Evolutionary conservation across 2,329 filamentous ascomycete species (phyloP).

Genomic region (Sporothrix dimorphospora): DNA sequence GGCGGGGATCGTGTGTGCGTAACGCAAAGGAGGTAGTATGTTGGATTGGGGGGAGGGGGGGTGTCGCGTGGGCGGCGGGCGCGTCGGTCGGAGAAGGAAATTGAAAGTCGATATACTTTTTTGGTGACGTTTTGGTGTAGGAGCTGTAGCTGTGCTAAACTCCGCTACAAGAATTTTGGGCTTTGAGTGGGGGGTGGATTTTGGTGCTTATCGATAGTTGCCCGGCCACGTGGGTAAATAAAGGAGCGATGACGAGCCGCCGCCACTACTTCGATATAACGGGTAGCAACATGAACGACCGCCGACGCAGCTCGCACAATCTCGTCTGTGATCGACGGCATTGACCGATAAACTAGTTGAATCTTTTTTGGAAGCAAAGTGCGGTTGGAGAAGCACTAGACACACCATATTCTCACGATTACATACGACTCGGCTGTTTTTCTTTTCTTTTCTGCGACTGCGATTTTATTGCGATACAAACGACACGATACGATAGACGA

Average conservation of each 20-base stretch:
- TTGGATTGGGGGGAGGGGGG: neutral
- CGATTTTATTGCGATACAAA: constrained; percentile 1
- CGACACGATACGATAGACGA: neutral
- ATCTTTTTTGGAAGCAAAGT: neutral
- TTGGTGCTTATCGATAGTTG: constrained; percentile 36
- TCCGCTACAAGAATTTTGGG: constrained; percentile 20
- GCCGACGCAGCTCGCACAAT: neutral
- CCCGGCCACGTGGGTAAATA: constrained; percentile 32
- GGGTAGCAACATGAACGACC: neutral
- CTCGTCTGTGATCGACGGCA: constrained; percentile 14
- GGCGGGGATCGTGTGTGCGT: neutral
- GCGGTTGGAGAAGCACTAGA: neutral
- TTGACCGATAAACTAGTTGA: neutral
- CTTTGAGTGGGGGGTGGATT: neutral
- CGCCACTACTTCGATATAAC: constrained; percentile 9
- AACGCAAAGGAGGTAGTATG: neutral
- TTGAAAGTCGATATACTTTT: neutral
- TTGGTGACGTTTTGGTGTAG: neutral
- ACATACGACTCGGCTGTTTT: neutral
- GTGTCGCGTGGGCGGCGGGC: neutral
- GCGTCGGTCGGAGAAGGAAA: neutral
- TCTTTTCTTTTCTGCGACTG: neutral
- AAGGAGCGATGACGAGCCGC: constrained; percentile 13
- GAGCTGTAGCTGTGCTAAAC: neutral
- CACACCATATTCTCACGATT: neutral